phyloP scores from a whole-genome alignment of 768 basidiomycete species.

The Rhodotorula paludigena region DNA sequence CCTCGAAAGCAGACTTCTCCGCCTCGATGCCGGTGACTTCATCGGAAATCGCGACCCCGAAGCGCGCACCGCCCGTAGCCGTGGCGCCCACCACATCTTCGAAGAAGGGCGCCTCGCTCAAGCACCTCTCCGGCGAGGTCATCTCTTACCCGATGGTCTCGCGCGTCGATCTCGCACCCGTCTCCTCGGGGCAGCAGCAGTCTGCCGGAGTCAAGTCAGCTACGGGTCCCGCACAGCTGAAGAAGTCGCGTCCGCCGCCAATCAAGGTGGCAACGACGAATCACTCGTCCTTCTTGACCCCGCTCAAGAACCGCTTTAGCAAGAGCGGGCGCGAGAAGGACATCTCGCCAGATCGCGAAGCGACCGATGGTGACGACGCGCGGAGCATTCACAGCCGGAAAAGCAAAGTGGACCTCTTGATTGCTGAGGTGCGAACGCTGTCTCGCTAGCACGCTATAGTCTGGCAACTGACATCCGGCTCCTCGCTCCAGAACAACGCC shows the following conservation, averaged over 20 bases:
- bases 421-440: not conserved
- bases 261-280: not conserved
- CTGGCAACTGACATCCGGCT: too few relatives aligned
- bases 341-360: not conserved
- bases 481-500: not conserved
- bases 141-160: conserved; percentile 32
- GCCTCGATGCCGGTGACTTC: too few relatives aligned
- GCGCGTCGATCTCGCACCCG: too few relatives aligned
- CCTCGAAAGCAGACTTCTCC: too few relatives aligned
- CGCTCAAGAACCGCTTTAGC: not conserved
- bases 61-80: not conserved
- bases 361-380: not conserved
- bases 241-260: not conserved
- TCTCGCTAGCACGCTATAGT: too few relatives aligned
- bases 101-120: conserved; percentile 8
- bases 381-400: not conserved
- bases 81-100: not conserved
- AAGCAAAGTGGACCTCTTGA: not conserved
- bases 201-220: not conserved
- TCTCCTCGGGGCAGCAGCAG: not conserved
- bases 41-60: not conserved
- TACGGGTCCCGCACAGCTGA: too few relatives aligned
- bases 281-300: not conserved
- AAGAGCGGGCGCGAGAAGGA: not conserved
- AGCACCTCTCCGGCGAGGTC: conserved; percentile 14